phyloP scores from a whole-genome alignment of 1,284 basidiomycete genomes.

The Farysia itapuensis region DNA sequence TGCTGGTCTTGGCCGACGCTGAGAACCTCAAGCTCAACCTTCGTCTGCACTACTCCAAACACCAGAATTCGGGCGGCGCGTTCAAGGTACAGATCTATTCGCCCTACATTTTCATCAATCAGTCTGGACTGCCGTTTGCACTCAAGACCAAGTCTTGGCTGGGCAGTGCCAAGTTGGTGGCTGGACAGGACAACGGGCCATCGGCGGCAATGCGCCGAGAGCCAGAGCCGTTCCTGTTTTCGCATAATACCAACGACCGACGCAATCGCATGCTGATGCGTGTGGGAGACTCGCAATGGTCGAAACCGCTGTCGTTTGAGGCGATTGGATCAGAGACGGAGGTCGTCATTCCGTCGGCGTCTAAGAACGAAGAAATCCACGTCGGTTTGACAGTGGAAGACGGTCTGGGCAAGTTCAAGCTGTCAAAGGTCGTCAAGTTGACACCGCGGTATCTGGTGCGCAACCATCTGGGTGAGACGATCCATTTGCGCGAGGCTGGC shows the following conservation, averaged over 20 bases:
- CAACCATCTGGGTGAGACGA: constrained; percentile 72
- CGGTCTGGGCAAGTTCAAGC: constrained; percentile 86
- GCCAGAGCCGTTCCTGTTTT: constrained; percentile 68
- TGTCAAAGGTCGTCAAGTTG: constrained; percentile 90
- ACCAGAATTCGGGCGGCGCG: constrained; percentile 91
- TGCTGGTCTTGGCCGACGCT: constrained; percentile 74
- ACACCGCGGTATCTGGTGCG: constrained; percentile 87
- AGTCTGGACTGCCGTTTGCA: constrained; percentile 82
- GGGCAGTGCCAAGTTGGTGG: constrained; percentile 76
- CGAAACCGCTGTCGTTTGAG: constrained; percentile 68
- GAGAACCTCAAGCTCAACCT: constrained; percentile 78
- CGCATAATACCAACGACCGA: constrained; percentile 75
- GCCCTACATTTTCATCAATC: constrained; percentile 91
- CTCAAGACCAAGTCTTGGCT: constrained; percentile 76
- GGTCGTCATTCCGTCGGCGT: constrained; percentile 72
- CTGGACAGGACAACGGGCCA: constrained; percentile 67
- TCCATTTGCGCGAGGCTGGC: constrained; percentile 85
- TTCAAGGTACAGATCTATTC: constrained; percentile 96
- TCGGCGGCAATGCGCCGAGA: constrained; percentile 59
- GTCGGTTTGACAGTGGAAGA: constrained; percentile 89
- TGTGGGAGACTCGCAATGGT: constrained; percentile 87
- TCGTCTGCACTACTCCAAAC: constrained; percentile 75
- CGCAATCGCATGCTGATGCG: constrained; percentile 83
- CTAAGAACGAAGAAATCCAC: constrained; percentile 76
- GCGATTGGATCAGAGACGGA: constrained; percentile 87